phyloP scores from a whole-genome alignment of 2,329 filamentous ascomycete genomes.

The Xylaria sp. region DNA sequence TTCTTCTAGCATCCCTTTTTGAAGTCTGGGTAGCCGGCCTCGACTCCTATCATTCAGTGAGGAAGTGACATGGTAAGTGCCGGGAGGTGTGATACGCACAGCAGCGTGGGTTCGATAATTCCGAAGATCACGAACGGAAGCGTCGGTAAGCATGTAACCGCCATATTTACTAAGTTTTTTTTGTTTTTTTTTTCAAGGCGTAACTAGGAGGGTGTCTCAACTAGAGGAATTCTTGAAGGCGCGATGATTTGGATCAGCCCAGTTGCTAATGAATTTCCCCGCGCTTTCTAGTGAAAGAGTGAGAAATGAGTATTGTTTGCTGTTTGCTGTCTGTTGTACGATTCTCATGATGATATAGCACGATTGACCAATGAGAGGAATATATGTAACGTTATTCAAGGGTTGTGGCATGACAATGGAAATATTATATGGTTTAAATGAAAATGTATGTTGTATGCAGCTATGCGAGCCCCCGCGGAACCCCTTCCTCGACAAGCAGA shows the following conservation, averaged over 20 bases:
- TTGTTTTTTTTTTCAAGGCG: too few relatives aligned
- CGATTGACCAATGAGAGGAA: background rate
- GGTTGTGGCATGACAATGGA: too few relatives aligned
- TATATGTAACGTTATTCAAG: too few relatives aligned
- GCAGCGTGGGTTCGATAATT: constrained; percentile 37
- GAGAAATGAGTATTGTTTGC: too few relatives aligned
- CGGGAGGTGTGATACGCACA: constrained; percentile 37
- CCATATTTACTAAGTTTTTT: too few relatives aligned
- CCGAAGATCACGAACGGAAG: constrained; percentile 38
- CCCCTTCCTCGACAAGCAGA: background rate
- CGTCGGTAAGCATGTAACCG: constrained; percentile 31
- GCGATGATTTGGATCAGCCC: too few relatives aligned
- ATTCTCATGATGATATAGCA: background rate
- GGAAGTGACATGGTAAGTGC: too few relatives aligned
- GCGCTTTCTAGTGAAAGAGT: too few relatives aligned
- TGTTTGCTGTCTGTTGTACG: background rate
- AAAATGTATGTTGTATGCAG: background rate
- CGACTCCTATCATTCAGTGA: too few relatives aligned
- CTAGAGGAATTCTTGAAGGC: background rate
- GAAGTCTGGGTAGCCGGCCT: too few relatives aligned
- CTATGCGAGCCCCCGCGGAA: background rate
- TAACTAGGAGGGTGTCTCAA: background rate
- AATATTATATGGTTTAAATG: constrained; percentile 6
- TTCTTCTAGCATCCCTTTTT: too few relatives aligned
- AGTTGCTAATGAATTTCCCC: too few relatives aligned